Evolutionary conservation across 495 filamentous ascomycete genomes (phyloP).

Genomic region (Apiosordaria backusii): DNA sequence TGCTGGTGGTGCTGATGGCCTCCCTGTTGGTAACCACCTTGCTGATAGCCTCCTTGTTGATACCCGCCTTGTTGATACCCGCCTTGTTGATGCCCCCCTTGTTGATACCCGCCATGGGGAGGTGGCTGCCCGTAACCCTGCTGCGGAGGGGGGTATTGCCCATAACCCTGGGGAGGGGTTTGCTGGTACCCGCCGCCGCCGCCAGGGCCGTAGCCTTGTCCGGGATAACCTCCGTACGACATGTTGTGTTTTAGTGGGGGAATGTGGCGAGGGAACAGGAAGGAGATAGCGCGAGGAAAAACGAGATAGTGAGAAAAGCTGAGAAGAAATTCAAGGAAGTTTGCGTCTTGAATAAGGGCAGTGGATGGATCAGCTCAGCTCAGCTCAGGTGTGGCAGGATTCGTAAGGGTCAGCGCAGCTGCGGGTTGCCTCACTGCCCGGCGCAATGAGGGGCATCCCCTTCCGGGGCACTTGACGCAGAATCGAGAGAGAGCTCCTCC

Average conservation of each 20-base stretch:
- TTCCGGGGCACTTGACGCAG: conserved; percentile 4
- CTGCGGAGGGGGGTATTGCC: conserved; percentile 13
- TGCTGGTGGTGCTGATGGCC: conserved; percentile 18
- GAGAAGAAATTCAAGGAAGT: background rate
- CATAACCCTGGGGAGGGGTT: background rate
- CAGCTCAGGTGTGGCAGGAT: conserved; percentile 4
- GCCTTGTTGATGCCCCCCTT: conserved; percentile 8
- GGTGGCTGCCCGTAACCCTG: conserved; percentile 24
- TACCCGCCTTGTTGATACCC: conserved; percentile 22
- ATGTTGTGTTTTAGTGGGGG: conserved; percentile 8
- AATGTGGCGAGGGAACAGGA: background rate
- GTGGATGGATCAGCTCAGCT: background rate
- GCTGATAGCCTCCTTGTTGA: conserved; percentile 19
- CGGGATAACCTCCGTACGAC: conserved; percentile 32
- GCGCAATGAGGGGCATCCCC: background rate
- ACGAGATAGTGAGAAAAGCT: conserved; percentile 6
- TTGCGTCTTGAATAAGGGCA: conserved; percentile 1
- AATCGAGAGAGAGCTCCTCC: background rate
- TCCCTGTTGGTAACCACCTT: conserved; percentile 24
- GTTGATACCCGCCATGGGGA: conserved; percentile 15
- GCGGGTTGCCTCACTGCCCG: background rate
- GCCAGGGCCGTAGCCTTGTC: conserved; percentile 31
- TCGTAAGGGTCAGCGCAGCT: background rate
- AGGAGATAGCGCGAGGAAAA: background rate
- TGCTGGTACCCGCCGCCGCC: conserved; percentile 15